Evolutionary conservation across 495 filamentous ascomycete species (phyloP), one percentile per base, ranked within the genome.

Genomic region (Cryomyces minteri): DNA sequence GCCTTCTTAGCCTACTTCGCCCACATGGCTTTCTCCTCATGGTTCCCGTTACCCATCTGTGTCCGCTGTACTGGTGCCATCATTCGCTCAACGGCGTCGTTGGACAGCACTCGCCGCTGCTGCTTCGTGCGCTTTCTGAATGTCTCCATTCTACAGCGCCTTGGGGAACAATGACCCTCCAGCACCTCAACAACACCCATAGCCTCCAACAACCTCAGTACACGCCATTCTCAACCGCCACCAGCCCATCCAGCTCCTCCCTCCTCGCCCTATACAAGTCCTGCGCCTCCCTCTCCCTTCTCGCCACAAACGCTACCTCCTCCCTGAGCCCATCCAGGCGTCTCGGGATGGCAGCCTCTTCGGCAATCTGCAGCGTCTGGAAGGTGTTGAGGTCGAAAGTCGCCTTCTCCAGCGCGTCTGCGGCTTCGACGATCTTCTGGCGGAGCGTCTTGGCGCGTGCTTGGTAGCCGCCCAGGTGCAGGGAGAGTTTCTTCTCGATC

Each of bases 401-500:
- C 34, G 81, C 79, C 62, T 82, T 79, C 50, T 78, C 74, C 25
- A 95, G 64, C 0, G 79, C 82, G n/a, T 76, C 71, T 29, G 76
- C 71, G 29, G 86, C 86, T 52, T 94, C 87, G 30, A 69, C 55
- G 45, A 87, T 82, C 64, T 95, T 95, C 48, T 73, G 67, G 30
- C 80, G 78, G 8, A 98, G 70, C 47, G 70, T 77, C 55, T 85
- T 86, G 14, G 84, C 77, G 31, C 90, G 84, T 50, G 84, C 76
- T 58, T 86, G 80, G 61, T 98, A 98, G 43, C 90, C 90, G 30
- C 88, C 88, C 0, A 88, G 76, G 51, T 88, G 77, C 40, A 92
- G 62, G 5, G 72, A 71, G n/a, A 98, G 74, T 65, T 94, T 95
- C 68, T 94, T 94, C 60, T 98, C 88, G 8, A 87, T 65, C 58